phyloP scores from a whole-genome alignment of 129 eudicot species.

The Calendula officinalis region DNA sequence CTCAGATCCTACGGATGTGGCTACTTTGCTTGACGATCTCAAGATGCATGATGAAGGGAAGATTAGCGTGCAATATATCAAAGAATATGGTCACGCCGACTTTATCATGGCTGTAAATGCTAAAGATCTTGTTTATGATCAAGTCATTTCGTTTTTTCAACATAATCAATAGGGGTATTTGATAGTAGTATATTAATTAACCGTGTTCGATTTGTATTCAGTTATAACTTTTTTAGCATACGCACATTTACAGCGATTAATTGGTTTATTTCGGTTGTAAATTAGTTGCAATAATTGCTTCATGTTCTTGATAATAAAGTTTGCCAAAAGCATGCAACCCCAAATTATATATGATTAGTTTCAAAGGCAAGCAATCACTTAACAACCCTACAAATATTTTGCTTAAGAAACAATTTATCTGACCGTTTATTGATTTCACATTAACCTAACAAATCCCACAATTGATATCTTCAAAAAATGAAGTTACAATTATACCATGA shows the following conservation, averaged over 20 bases:
- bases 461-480: neutral
- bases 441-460: constrained; percentile 11
- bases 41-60: constrained; percentile 68
- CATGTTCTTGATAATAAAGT: constrained; percentile 10
- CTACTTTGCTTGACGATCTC: constrained; percentile 56
- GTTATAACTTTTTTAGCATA: constrained; percentile 4
- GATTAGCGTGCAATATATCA: constrained; percentile 61
- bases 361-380: constrained; percentile 43
- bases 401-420: constrained; percentile 29
- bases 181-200: constrained; percentile 18
- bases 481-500: constrained; percentile 20
- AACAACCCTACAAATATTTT: constrained; percentile 25
- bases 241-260: neutral
- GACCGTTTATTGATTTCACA: constrained; percentile 8
- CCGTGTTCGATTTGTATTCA: constrained; percentile 2
- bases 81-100: constrained; percentile 85
- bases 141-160: constrained; percentile 54
- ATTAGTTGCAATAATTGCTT: neutral
- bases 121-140: constrained; percentile 62
- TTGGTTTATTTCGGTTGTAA: neutral
- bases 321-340: constrained; percentile 5
- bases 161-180: constrained; percentile 29
- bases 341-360: constrained; percentile 21
- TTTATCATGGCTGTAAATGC: constrained; percentile 74
- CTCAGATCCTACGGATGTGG: constrained; percentile 74